Conservation (phyloP, 2,329 filamentous ascomycete species). For the Talaromyces rugulosus region DNA sequence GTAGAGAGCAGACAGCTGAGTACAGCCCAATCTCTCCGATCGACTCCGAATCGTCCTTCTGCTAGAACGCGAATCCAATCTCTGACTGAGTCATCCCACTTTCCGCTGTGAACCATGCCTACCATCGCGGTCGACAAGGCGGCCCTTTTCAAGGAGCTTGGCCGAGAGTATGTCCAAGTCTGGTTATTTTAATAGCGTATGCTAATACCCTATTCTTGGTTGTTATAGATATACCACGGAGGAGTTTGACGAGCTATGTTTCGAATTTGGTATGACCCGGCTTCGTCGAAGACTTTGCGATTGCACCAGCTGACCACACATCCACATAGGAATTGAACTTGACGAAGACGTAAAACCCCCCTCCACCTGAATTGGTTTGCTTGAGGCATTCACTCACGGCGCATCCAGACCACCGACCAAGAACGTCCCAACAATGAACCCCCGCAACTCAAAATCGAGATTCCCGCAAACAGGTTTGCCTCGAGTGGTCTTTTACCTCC, state of each 20-base stretch:
- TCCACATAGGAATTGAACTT: conserved; percentile 68
- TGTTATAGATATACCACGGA: conserved; percentile 72
- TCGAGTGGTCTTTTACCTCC: not conserved
- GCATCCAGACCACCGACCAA: conserved; percentile 60
- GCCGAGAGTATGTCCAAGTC: conserved; percentile 64
- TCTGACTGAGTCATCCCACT: conserved; percentile 9
- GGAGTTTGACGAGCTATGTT: conserved; percentile 95
- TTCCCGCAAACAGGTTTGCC: conserved; percentile 83
- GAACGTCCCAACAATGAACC: conserved; percentile 77
- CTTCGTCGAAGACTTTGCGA: conserved; percentile 11
- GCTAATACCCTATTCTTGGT: conserved; percentile 1
- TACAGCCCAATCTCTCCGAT: not conserved
- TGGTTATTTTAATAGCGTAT: not conserved
- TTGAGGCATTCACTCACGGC: conserved; percentile 7
- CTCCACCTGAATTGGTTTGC: not conserved
- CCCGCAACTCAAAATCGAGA: conserved; percentile 95
- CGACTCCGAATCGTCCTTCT: not conserved
- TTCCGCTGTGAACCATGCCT: conserved; percentile 63
- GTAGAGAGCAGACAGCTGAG: not conserved
- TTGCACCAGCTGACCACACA: conserved; percentile 26
- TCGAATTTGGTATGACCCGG: conserved; percentile 72
- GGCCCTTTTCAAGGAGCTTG: conserved; percentile 87
- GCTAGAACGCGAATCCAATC: not conserved
- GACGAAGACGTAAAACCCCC: conserved; percentile 70
- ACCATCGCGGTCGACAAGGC: conserved; percentile 97